Conservation (phyloP, 805 yeast species). For the Saccharomyces paradoxus region DNA sequence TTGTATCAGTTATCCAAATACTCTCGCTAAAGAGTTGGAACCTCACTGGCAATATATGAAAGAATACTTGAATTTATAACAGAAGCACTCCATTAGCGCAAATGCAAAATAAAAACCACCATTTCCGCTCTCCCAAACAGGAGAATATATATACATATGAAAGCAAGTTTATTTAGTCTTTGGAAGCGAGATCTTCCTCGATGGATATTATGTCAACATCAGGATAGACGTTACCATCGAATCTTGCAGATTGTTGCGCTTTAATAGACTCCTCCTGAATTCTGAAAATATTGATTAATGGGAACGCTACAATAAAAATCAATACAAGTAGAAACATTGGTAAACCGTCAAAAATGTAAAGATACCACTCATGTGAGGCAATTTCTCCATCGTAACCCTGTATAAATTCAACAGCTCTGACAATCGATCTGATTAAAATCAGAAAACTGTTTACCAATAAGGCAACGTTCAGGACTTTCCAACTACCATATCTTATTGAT, state of each 20-base stretch:
- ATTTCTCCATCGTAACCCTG: slow-evolving; percentile 27
- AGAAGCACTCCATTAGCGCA: background rate
- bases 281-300: slow-evolving; percentile 9
- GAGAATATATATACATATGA: background rate
- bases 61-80: background rate
- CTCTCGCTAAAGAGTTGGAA: slow-evolving; percentile 3
- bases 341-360: slow-evolving; percentile 26
- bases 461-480: slow-evolving; percentile 11
- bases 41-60: slow-evolving; percentile 4
- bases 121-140: background rate
- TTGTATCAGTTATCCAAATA: slow-evolving; percentile 17
- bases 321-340: slow-evolving; percentile 19
- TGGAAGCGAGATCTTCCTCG: background rate
- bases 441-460: slow-evolving; percentile 11
- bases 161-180: background rate
- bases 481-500: slow-evolving; percentile 3
- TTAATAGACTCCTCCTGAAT: slow-evolving; percentile 14
- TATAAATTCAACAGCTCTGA: slow-evolving; percentile 27
- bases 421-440: slow-evolving; percentile 29
- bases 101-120: no score
- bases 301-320: slow-evolving; percentile 5
- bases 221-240: background rate
- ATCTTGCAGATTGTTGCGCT: background rate
- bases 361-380: slow-evolving; percentile 21
- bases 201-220: background rate